phyloP scores from a whole-genome alignment of 345 rosid genomes.

The Salix caprea region DNA sequence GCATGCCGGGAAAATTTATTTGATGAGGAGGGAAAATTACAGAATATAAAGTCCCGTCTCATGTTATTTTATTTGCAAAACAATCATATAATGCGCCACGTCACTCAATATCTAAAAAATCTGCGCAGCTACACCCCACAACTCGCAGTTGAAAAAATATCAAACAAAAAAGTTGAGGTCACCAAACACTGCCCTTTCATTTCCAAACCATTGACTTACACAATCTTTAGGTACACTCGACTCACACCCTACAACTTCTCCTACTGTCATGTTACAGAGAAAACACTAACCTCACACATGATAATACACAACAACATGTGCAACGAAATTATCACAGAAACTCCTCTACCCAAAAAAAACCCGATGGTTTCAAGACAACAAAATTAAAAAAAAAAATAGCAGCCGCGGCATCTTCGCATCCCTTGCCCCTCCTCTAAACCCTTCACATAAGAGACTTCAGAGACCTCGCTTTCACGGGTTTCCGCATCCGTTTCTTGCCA shows the following conservation, averaged over 20 bases:
- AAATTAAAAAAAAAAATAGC: neutral
- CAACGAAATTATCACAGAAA: slow-evolving; percentile 13
- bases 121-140: neutral
- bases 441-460: slow-evolving; percentile 83
- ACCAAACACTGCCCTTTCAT: slow-evolving; percentile 23
- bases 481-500: slow-evolving; percentile 61
- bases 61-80: neutral
- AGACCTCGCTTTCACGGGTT: slow-evolving; percentile 83
- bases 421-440: slow-evolving; percentile 5
- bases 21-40: neutral
- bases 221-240: slow-evolving; percentile 15
- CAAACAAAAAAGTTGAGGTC: neutral
- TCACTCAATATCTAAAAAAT: neutral
- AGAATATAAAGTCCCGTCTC: neutral
- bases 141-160: neutral
- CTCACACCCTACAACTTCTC: slow-evolving; percentile 23
- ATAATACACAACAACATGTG: slow-evolving; percentile 9
- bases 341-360: slow-evolving; percentile 8
- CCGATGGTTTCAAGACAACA: slow-evolving; percentile 1
- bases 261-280: slow-evolving; percentile 27
- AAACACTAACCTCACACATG: slow-evolving; percentile 23
- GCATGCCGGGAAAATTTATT: neutral
- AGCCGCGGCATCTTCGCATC: neutral
- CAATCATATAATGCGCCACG: slow-evolving; percentile 6
- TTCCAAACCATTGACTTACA: slow-evolving; percentile 18